Evolutionary conservation across 768 basidiomycete genomes (phyloP), one percentile per base, ranked within the genome.

Genomic region (Symmetrospora coprosmae): DNA sequence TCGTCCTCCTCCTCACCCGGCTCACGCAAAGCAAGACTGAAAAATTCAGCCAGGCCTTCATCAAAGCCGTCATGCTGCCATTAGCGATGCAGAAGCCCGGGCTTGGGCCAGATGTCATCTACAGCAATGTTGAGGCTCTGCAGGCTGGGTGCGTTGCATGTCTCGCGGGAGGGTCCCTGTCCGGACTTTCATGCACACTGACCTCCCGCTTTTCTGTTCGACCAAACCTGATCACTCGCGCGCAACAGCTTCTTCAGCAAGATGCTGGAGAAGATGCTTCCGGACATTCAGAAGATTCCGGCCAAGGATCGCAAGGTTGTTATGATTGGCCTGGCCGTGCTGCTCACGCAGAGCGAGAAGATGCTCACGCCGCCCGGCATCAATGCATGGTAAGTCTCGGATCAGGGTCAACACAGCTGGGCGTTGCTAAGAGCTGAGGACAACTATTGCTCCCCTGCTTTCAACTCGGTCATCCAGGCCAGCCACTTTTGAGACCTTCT

Each of bases 21-120:
- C 78, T 97, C 76, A 89, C 91, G 66, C 78, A 80, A 21, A 86
- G 79, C 74, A 89, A 89, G 73, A 92, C 90, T 19, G 84, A 90
- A 65, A 85, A 82, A 71, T 96, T 83, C 71, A 81, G 82, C 7
- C 86, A 88, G 71, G 77, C 82, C 48, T 85, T 96, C 70, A 78
- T 85, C 4, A 77, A 80, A 67, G 92, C 92, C 73, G 70, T 91
- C 64, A 73, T 84, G 30, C 86, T 82, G 72, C 75, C 78, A 21
- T 79, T 85, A 73, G 87, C 89, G 14, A 71, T 92, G 66, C 77
- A 85, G 58, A 79, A 81, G 25, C 79, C 81, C 1, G 84, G 82
- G 4, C 74, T 91, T 25, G 79, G 80, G 0, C 86, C 90, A 0
- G 86, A 94, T 68, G 84, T 80, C 65, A 70, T 92, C 47, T 81